Evolutionary conservation across 1,284 basidiomycete species (phyloP), one percentile per base, ranked within the genome.

Genomic region (Cryptococcus deneoformans): DNA sequence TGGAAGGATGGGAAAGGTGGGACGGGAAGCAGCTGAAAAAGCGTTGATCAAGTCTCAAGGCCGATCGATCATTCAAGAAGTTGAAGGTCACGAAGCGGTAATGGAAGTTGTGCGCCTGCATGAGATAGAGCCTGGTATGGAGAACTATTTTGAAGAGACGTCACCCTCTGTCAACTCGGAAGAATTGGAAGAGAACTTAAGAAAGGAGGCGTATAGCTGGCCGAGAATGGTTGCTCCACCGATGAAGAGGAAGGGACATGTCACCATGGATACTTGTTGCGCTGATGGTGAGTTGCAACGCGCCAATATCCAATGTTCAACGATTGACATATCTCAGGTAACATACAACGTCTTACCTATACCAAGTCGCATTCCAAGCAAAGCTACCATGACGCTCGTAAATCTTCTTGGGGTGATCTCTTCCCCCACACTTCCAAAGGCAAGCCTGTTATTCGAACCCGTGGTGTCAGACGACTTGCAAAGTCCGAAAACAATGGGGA

Each of bases 341-440:
- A 90, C 75, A 88, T 97, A 56, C 87, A 93, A 82, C 87, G 95
- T 4, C 81, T 95, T 74, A 96, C 89, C 2, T 86, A 96, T 46
- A 87, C 94, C 2, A 91, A 87, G 68, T 93, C 92, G 0, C 90
- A 93, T 76, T 94, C 94, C 7, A 94, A 92, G 73, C 94, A 98
- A 71, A 83, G 86, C 0, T 99, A 87, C 72, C 93, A 98, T 69
- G 96, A 99, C 73, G 93, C 94, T 1, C 86, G 95, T 47, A 98
- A 98, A 78, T 85, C 89, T 0, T 80, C 78, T 20, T 97, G 94
- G 92, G 96, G 96, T 10, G 96, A 99, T 73, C 81, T 92, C 10
- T 98, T 96, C 78, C 95, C 96, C 4, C 93, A 98, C 73, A 77
- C 80, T 16, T 83, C 89, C 3, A 90, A 90, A 73, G 88, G 87